phyloP scores from a whole-genome alignment of 306 rosid species.

The Glycine tomentella region DNA sequence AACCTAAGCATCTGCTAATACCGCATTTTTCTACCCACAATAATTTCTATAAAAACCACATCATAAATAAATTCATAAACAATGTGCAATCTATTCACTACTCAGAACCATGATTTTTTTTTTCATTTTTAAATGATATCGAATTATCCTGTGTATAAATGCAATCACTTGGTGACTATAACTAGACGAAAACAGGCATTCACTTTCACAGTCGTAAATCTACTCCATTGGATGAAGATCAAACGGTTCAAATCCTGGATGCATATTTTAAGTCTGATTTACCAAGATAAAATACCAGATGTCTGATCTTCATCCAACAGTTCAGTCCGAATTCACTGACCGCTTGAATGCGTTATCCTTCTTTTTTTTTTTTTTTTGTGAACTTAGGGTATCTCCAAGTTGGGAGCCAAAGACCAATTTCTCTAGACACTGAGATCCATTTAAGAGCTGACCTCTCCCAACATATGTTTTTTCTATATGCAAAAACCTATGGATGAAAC shows the following conservation, averaged over 20 bases:
- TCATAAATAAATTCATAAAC: slow-evolving; percentile 21
- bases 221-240: background rate
- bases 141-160: background rate
- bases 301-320: background rate
- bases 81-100: slow-evolving; percentile 9
- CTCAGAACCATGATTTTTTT: background rate
- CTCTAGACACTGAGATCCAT: too few species aligned
- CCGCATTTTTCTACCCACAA: background rate
- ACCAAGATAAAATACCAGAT: background rate
- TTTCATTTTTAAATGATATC: slow-evolving; percentile 16
- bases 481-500: too few species aligned
- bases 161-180: background rate
- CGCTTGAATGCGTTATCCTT: background rate
- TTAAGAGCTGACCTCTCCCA: too few species aligned
- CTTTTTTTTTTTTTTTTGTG: too few species aligned
- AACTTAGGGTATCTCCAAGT: too few species aligned
- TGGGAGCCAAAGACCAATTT: too few species aligned
- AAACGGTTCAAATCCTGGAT: background rate
- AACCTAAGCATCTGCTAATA: background rate
- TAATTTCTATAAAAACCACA: slow-evolving; percentile 20
- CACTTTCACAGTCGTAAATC: background rate
- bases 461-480: too few species aligned
- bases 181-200: background rate
- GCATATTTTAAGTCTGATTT: background rate
- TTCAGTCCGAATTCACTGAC: background rate